Conservation (phyloP, 768 basidiomycete genomes). For the Artomyces pyxidatus region DNA sequence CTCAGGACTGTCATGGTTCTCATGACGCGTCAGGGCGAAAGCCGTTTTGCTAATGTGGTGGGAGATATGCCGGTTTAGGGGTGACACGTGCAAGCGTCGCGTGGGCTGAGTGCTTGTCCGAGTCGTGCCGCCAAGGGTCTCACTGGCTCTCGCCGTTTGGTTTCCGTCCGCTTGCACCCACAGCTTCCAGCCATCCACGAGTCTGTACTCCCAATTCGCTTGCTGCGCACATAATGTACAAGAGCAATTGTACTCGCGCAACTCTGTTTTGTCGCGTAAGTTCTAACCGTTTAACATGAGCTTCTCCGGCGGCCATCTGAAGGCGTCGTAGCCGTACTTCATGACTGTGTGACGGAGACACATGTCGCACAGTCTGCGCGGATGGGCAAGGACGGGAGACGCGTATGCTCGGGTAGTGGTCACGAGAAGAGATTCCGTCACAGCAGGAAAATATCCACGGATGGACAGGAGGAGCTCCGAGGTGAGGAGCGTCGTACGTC, state of each 20-base stretch:
- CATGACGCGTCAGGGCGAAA: too few species aligned
- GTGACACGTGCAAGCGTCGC: background rate
- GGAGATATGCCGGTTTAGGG: background rate
- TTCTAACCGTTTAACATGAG: background rate
- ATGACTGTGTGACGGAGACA: conserved; percentile 1
- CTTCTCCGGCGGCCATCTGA: background rate
- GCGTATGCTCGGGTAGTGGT: conserved; percentile 30
- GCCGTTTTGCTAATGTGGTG: too few species aligned
- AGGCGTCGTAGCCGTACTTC: background rate
- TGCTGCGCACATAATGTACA: too few species aligned
- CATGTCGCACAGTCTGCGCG: background rate
- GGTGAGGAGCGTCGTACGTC: conserved; percentile 7
- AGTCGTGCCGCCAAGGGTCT: too few species aligned
- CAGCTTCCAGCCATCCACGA: too few species aligned
- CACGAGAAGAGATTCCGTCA: conserved; percentile 34
- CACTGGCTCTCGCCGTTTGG: background rate
- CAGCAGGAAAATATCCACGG: conserved; percentile 35
- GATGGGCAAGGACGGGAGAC: background rate
- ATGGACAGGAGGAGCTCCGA: conserved; percentile 46
- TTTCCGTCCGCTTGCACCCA: too few species aligned
- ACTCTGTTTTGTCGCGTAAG: background rate
- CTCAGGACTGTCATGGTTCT: too few species aligned
- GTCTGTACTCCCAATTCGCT: too few species aligned
- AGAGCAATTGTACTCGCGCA: background rate
- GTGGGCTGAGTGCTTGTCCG: background rate